Evolutionary conservation across 164 flowering plant genomes (phyloP), one percentile per base, ranked within the genome.

Genomic region (Houttuynia cordata): DNA sequence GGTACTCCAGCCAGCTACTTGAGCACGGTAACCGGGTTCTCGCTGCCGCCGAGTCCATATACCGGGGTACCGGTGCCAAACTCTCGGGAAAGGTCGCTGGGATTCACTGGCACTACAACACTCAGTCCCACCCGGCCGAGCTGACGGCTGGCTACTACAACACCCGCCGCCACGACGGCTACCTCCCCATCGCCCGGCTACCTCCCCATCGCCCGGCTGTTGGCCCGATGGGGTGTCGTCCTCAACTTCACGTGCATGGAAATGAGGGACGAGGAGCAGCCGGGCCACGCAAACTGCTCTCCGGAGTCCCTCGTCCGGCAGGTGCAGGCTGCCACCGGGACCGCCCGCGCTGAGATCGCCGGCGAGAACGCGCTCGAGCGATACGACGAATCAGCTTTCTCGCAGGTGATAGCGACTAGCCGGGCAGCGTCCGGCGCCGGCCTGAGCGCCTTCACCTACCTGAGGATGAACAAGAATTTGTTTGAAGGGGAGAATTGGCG

Each of bases 191-290:
- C 51, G 94, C 94, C 14, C 69, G 54, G 40, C 78, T 91, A 91
- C 68, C 56, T 73, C 39, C 87, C 90, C 7, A 80, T 88, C 51
- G 94, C 94, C 14, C 69, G 54, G 40, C 78, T 88, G 85, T 22
- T 91, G 61, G 72, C 69, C 3, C 81, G 76, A 66, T 75, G 82
- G 58, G 83, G 78, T 40, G 85, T 73, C 24, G 79, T 83, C 13
- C 64, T 91, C 21, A 91, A 91, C 74, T 91, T 88, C 75, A 91
- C 97, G 24, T 91, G 94, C 76, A 91, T 91, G 97, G 97, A 91
- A 66, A 91, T 91, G 97, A 80, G 70, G 69, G 96, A 91, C 51
- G 67, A 72, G 7, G 83, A 88, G 56, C 97, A 91, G 71, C 94
- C 91, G 8, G 74, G 55, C 24, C 24, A 71, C 59, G 92, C 97